Conservation (phyloP, 2,329 filamentous ascomycete species). For the Herpotrichia juniperi region DNA sequence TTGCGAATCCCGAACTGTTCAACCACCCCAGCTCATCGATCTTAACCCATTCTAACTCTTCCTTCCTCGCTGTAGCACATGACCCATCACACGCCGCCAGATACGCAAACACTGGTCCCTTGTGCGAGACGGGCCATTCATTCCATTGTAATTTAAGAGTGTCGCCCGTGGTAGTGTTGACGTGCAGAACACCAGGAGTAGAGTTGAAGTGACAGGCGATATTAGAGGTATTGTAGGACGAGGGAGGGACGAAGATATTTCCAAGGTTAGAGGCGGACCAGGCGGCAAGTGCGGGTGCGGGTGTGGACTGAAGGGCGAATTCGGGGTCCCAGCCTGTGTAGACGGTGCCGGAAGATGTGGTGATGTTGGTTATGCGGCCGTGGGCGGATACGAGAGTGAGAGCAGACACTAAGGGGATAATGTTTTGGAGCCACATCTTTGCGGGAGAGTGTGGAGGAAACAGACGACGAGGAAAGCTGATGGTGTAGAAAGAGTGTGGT, state of each 20-base stretch:
- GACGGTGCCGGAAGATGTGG: constrained; percentile 18
- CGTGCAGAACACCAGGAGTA: constrained; percentile 55
- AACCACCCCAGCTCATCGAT: constrained; percentile 35
- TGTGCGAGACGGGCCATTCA: constrained; percentile 38
- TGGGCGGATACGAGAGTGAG: constrained; percentile 22
- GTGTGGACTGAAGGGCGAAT: constrained; percentile 6
- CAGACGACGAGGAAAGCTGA: background rate
- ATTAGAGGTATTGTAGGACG: constrained; percentile 26
- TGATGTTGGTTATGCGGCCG: constrained; percentile 30
- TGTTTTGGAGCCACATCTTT: background rate
- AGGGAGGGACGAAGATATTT: constrained; percentile 30
- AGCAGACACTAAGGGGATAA: background rate
- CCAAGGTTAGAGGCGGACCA: constrained; percentile 33
- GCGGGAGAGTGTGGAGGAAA: background rate
- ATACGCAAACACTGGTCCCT: constrained; percentile 42
- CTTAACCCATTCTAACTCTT: constrained; percentile 37
- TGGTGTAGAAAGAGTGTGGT: too few species aligned
- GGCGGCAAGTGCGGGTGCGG: constrained; percentile 20
- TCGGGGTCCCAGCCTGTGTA: constrained; percentile 34
- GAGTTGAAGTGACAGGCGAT: constrained; percentile 67
- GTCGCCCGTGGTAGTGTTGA: constrained; percentile 62
- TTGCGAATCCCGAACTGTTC: constrained; percentile 26
- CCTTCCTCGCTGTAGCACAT: constrained; percentile 27
- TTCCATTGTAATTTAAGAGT: constrained; percentile 61
- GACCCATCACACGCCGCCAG: constrained; percentile 32